Base-by-base conservation (phyloP, 768 basidiomycete species). In the Leccinum longicurvipes region DNA sequence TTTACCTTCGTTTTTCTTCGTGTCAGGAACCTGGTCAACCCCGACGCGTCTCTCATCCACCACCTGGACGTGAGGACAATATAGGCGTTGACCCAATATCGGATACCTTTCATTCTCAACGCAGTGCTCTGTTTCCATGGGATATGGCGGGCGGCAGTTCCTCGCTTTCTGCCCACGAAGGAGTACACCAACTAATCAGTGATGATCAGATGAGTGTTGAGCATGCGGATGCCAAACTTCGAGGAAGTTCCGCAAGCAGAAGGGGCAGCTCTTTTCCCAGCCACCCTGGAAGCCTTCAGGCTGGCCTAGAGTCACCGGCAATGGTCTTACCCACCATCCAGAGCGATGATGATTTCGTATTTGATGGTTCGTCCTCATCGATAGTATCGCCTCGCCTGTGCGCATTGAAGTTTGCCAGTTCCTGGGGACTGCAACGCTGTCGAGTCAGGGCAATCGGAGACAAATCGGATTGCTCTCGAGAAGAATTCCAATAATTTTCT, bases 21-120 rank as follows among this genome's bases (percentile, higher is more conserved):
- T 58, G 17, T 51, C 62, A 91, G 91, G 89, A 91, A 73, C 90
- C 90, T 47, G 91, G 88, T 28, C 87, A 89, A 84, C 89, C 79
- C n/a, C 89, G 91, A 60, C 82, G 77, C n/a, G 74, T 73, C 31
- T 89, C 90, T 45, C 79, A 80, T 19, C 79, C 82, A 12, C 76
- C 77, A 14, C 84, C 82, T 41, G 63, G 76, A 9, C 57, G 80
- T 24, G 81, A 78, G 34, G 79, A 76, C 48, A 72, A 82, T 55
- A 71, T 86, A 42, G 79, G 75, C 12, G 62, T 81, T 49, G 79
- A 80, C 45, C 57, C 77, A 6, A 76, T 69, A 32, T 67, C 73
- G 27, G 73, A 75, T 39, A 68, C 69, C 29, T 67, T 72, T 41
- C 73, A 75, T 27, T 88, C 87, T 19, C 88, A 89, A 63, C 76